These are phyloP conservation scores for Flaveria sonorensis DNA, from an alignment of 129 eudicot genomes.

Conservation along the genomic window DNA sequence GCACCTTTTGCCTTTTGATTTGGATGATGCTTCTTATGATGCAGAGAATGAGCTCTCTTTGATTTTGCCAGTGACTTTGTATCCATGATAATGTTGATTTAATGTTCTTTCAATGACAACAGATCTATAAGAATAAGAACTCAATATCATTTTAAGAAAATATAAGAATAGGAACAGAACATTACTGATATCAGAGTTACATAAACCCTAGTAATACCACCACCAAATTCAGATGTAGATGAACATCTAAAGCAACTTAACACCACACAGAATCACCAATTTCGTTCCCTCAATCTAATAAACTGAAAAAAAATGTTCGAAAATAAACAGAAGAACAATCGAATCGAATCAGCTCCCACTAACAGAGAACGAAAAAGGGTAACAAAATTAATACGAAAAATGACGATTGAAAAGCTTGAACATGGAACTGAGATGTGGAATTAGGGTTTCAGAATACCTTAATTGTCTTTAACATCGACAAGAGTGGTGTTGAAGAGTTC, in stretches of 20 bases:
- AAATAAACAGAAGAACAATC: too few relatives aligned
- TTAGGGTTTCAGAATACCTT: too few relatives aligned
- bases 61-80: conserved; percentile 84
- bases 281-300: too few relatives aligned
- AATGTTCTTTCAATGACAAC: conserved; percentile 2
- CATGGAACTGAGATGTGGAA: too few relatives aligned
- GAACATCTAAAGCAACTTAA: conserved; percentile 6
- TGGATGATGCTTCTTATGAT: conserved; percentile 70
- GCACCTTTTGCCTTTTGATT: conserved; percentile 50
- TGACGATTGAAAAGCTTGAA: too few relatives aligned
- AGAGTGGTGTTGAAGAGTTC: too few relatives aligned
- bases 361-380: too few relatives aligned
- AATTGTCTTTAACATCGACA: too few relatives aligned
- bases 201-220: conserved; percentile 12
- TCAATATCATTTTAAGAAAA: not conserved
- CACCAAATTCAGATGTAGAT: conserved; percentile 9
- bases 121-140: not conserved
- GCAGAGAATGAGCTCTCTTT: conserved; percentile 83
- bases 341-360: too few relatives aligned
- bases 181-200: not conserved
- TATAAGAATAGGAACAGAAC: too few relatives aligned
- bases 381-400: too few relatives aligned
- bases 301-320: too few relatives aligned
- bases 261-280: not conserved
- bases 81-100: conserved; percentile 53